Conservation (phyloP, 2,329 filamentous ascomycete genomes). For the Beauveria medogensis region DNA sequence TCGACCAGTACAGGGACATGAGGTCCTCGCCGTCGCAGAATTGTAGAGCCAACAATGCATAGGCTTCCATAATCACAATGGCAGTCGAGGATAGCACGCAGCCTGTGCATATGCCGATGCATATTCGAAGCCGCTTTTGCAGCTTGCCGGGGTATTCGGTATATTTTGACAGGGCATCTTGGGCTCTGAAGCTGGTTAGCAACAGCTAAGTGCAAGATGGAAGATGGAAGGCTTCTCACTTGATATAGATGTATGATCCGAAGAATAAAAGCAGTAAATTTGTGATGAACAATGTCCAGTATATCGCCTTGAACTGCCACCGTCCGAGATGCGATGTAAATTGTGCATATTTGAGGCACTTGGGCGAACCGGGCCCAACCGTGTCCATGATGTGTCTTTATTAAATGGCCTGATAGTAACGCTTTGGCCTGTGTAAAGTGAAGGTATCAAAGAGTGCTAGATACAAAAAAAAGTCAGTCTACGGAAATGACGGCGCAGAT, state of each 20-base stretch:
- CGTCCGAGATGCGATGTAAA: slow-evolving; percentile 36
- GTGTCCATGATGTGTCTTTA: neutral
- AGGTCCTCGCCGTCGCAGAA: slow-evolving; percentile 54
- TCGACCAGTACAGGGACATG: slow-evolving; percentile 53
- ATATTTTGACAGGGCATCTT: slow-evolving; percentile 29
- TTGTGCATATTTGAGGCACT: slow-evolving; percentile 31
- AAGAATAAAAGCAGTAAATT: slow-evolving; percentile 37
- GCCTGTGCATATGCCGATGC: slow-evolving; percentile 34
- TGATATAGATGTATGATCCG: slow-evolving; percentile 33
- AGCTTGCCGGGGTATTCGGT: slow-evolving; percentile 24
- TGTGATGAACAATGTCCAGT: slow-evolving; percentile 37
- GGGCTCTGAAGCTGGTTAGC: slow-evolving; percentile 19
- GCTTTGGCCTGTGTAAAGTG: neutral
- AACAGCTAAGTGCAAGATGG: too few species aligned
- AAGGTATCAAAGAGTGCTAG: neutral
- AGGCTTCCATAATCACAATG: slow-evolving; percentile 47
- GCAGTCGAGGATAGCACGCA: slow-evolving; percentile 38
- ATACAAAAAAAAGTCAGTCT: neutral
- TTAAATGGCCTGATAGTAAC: neutral
- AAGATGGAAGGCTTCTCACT: slow-evolving; percentile 21
- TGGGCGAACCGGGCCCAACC: slow-evolving; percentile 12
- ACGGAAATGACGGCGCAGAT: neutral
- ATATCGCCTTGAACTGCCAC: slow-evolving; percentile 36
- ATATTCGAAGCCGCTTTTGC: slow-evolving; percentile 29
- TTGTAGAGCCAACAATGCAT: slow-evolving; percentile 43